Base-by-base conservation (phyloP, 2,329 filamentous ascomycete genomes). In the Colletotrichum tabaci region DNA sequence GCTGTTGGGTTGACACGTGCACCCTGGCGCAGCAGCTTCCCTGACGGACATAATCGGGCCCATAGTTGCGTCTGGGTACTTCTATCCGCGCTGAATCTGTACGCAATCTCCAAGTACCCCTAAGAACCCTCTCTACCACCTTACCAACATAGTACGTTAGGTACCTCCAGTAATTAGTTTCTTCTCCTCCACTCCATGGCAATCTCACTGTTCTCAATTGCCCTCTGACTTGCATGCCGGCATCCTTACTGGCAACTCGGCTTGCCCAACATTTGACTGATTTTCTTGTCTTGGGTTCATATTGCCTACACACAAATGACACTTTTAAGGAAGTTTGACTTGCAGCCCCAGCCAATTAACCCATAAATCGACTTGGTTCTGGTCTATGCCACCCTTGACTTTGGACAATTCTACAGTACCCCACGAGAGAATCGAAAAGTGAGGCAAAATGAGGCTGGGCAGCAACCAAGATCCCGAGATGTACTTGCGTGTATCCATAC, bases 1-100 rank as follows among this genome's bases (percentile, higher is more conserved):
- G 65, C 58, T 73, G 26, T 46, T 63, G 61, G 62, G 65, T 57
- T 74, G 72, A 74, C 72, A 74, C 72, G 72, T 74, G 69, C 66
- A 74, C 64, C 69, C 69, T 52, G 66, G 67, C 67, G 61, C 63
- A 69, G 65, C 55, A 72, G 65, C 55, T 66, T 71, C 42, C 66
- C 60, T 66, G 38, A 7, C 55, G 62, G 44, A 47, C 42, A 66
- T 49, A 64, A 57, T 21, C 56, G 58, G 60, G 60, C 30, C 58
- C 21, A 30, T 18, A n/a, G 5, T 30, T 61, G 44, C 30, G 30
- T 18, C 9, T 49, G 53, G 40, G 49, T 44, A 30, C 38, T 26
- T 46, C 12, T 2, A 16, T 2, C 23, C 21, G 15, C 2, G 30
- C n/a, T 26, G 2, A 13, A 1, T 50, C 46, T 21, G 8, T 12